Evolutionary conservation across 106 monocot genomes (phyloP).

Genomic region (Gastrodia elata): DNA sequence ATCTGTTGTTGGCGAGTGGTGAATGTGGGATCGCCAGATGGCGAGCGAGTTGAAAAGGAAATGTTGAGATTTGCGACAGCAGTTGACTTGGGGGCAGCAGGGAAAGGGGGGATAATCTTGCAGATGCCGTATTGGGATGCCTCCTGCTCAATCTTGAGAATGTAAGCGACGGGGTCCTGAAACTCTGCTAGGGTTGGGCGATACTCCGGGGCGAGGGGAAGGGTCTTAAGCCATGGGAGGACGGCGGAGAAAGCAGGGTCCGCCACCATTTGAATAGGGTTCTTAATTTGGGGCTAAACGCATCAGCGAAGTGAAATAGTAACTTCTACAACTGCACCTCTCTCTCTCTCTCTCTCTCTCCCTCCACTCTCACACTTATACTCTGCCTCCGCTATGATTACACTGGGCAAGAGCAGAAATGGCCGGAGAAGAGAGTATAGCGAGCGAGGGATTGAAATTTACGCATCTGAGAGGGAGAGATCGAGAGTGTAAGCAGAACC

Average conservation of each 20-base stretch:
- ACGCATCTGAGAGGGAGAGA: background rate
- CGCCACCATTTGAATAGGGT: constrained; percentile 10
- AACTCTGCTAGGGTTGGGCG: constrained; percentile 79
- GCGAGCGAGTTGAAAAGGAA: constrained; percentile 39
- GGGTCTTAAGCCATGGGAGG: constrained; percentile 68
- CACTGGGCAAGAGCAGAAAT: background rate
- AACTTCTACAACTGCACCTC: background rate
- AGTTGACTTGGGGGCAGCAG: constrained; percentile 44
- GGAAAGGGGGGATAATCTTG: constrained; percentile 94
- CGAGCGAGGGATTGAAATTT: too few species aligned
- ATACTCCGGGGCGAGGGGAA: constrained; percentile 87
- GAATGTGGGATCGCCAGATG: constrained; percentile 42
- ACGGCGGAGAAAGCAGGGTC: constrained; percentile 24
- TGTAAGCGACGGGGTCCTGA: constrained; percentile 87
- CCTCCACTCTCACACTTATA: background rate
- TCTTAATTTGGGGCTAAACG: background rate
- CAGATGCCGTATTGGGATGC: constrained; percentile 90
- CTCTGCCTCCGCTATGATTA: background rate
- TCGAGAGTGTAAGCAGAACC: background rate
- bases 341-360: constrained; percentile 1
- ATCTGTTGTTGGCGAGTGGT: constrained; percentile 90
- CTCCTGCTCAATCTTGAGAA: constrained; percentile 87
- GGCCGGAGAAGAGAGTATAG: background rate
- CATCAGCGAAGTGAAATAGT: background rate
- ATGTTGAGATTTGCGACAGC: constrained; percentile 47